Conservation (phyloP, 129 eudicot species). For the Calendula officinalis region DNA sequence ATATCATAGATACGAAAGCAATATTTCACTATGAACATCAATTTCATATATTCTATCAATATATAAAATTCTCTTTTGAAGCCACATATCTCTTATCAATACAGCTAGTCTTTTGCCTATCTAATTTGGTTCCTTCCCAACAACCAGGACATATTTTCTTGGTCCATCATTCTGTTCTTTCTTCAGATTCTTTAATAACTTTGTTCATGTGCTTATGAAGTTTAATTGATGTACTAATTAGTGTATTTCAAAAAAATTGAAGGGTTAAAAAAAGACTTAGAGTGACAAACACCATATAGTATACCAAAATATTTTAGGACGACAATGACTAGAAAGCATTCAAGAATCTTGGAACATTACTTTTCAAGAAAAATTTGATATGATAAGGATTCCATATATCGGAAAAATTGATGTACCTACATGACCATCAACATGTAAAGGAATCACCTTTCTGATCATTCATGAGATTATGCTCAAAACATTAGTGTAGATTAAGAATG, state of each 20-base stretch:
- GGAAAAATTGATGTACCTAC: slow-evolving; percentile 21
- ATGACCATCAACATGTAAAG: slow-evolving; percentile 27
- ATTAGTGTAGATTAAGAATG: neutral
- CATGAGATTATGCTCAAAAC: slow-evolving; percentile 7
- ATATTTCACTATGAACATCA: slow-evolving; percentile 25
- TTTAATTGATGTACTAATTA: slow-evolving; percentile 1
- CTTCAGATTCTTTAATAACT: slow-evolving; percentile 24
- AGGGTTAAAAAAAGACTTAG: neutral
- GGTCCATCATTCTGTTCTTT: slow-evolving; percentile 22
- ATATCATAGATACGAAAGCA: slow-evolving; percentile 9
- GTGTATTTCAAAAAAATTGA: slow-evolving; percentile 10
- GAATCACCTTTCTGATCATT: slow-evolving; percentile 19
- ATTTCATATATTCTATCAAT: slow-evolving; percentile 33
- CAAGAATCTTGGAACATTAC: slow-evolving; percentile 24
- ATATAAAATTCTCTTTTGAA: slow-evolving; percentile 29
- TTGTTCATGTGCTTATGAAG: slow-evolving; percentile 19
- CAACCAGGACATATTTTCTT: slow-evolving; percentile 17
- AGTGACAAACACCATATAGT: no score
- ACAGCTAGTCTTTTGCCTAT: slow-evolving; percentile 17
- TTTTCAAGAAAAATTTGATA: slow-evolving; percentile 28
- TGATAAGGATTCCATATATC: slow-evolving; percentile 50
- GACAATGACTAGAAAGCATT: slow-evolving; percentile 1
- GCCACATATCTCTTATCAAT: slow-evolving; percentile 39
- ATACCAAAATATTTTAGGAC: slow-evolving; percentile 2
- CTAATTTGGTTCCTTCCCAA: slow-evolving; percentile 18